phyloP scores from a whole-genome alignment of 345 rosid genomes.

The Microcos paniculata region DNA sequence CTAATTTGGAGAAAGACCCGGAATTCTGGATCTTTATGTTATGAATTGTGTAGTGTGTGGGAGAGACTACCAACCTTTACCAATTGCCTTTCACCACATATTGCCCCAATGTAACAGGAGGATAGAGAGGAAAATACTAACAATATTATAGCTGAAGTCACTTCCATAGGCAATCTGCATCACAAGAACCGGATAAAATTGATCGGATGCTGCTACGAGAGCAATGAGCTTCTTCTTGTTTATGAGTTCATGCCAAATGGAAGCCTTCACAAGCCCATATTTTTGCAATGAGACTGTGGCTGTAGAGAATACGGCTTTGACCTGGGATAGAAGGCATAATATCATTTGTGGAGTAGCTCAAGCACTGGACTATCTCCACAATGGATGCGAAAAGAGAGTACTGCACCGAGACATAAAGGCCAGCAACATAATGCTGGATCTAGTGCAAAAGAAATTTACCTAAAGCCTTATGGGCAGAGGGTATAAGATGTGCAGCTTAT shows the following conservation, averaged over 20 bases:
- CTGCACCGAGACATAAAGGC: constrained; percentile 61
- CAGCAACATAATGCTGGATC: no score
- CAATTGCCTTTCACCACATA: no score
- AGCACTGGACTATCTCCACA: constrained; percentile 68
- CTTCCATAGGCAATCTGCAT: constrained; percentile 61
- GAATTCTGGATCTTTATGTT: no score
- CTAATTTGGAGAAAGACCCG: no score
- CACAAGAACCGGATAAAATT: constrained; percentile 68
- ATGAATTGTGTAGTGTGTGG: no score
- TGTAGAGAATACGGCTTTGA: constrained; percentile 22
- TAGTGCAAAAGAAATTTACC: no score
- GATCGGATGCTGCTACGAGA: constrained; percentile 81
- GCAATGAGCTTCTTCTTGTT: constrained; percentile 48
- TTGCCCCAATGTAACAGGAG: no score
- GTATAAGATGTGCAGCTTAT: no score
- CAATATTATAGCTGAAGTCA: constrained; percentile 74
- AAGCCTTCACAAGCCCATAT: constrained; percentile 59
- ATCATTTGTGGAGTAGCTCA: constrained; percentile 50
- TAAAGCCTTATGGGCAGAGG: no score
- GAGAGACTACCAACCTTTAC: no score
- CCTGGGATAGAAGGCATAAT: constrained; percentile 51
- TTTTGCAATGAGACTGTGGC: constrained; percentile 19
- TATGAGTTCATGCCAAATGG: constrained; percentile 72
- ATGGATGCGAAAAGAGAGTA: constrained; percentile 60
- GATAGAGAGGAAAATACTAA: no score